Evolutionary conservation across 208 protist genomes (phyloP), one percentile per base, ranked within the genome.

Genomic region (Naegleria gruberi): DNA sequence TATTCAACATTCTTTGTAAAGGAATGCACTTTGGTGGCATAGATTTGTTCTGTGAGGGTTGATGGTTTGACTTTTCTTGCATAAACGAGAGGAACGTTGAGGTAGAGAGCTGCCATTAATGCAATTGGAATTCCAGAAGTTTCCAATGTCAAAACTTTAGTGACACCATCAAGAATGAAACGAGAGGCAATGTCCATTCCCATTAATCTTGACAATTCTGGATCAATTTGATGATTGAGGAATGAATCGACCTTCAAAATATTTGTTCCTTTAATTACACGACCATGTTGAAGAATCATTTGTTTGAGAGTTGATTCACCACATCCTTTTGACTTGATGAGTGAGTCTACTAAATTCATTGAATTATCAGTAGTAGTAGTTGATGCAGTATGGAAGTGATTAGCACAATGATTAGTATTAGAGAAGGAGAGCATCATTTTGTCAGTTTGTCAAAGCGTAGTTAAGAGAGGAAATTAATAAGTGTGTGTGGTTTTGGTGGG

Each of bases 241-340:
- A 84, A 84, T 19, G 81, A 84, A 45, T 84, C 81, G 41, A 84
- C 81, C 81, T 84, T 84, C 8, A 84, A 5, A 45, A 84, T 84
- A 15, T 45, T 45, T 42, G 40, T 84, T 42, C 81, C 81, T 19
- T 46, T 5, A 45, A 46, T 5, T 5, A 84, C 81, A 19, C 81
- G 5, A 19, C 46, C 46, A 15, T 55, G 5, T 5, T 5, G 15
- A 19, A 19, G 5, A 55, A 55, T 55, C 46, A 55, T 55, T 55
- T 55, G 46, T 55, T 55, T 55, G 5, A 55, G 15, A 15, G 15
- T 5, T 55, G 46, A 5, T 55, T 55, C 8, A 19, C 46, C 46
- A 19, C 15, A 19, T 55, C 46, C 46, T 55, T 55, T 15, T 19
- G 46, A 55, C 46, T 5, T 19, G 46, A 19, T 55, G 46, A 19